phyloP scores from a whole-genome alignment of 257 asterid genomes.

The Handroanthus guayacan region DNA sequence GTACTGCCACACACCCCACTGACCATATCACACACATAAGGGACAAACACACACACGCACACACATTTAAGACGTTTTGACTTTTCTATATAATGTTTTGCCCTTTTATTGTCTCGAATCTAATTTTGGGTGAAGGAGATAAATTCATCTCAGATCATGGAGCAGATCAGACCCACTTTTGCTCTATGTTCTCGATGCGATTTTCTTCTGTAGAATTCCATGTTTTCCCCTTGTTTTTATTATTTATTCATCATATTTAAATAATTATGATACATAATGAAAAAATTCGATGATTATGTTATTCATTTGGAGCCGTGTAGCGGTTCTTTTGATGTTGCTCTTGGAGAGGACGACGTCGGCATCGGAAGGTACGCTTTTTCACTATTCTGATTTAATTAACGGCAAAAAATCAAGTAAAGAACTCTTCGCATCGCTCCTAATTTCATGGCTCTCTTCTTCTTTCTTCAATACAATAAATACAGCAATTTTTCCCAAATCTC shows the following conservation, averaged over 20 bases:
- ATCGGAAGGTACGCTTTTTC: slow-evolving; percentile 31
- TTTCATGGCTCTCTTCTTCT: not conserved
- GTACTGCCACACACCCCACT: not conserved
- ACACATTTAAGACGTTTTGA: not conserved
- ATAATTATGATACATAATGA: too few relatives aligned
- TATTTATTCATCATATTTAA: too few relatives aligned
- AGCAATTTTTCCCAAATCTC: not conserved
- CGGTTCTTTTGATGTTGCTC: slow-evolving; percentile 23
- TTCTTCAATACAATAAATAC: not conserved
- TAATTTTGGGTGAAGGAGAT: not conserved
- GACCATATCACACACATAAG: not conserved
- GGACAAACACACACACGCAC: not conserved
- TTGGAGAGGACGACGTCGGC: slow-evolving; percentile 30
- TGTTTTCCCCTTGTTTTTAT: not conserved
- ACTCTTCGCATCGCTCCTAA: not conserved
- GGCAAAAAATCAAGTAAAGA: not conserved
- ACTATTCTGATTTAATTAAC: slow-evolving; percentile 42
- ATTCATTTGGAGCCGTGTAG: slow-evolving; percentile 21
- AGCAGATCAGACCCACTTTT: slow-evolving; percentile 4
- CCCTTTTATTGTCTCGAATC: not conserved
- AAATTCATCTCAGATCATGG: not conserved
- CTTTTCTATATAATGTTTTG: not conserved
- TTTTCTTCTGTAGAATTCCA: not conserved
- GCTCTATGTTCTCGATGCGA: not conserved
- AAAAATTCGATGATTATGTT: not conserved